Evolutionary conservation across 768 basidiomycete species (phyloP), one percentile per base, ranked within the genome.

Genomic region (Pleurotus cornucopiae): DNA sequence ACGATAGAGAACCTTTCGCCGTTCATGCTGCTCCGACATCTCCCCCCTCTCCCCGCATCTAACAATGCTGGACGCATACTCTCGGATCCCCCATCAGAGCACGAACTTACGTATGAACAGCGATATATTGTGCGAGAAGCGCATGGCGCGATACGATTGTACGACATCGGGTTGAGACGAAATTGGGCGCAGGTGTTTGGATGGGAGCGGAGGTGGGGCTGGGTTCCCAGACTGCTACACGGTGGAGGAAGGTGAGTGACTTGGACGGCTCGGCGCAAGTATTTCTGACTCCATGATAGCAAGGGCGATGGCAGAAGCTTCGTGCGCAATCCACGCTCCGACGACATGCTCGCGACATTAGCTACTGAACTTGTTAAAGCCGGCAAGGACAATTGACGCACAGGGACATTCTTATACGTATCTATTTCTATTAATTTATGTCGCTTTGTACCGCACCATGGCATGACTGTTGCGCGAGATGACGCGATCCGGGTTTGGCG

Each of bases 1-100:
- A 93, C 91, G 0, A 60, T 91, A 18, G 91, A 93, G 64, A 77
- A 83, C 55, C 76, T 91, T 39, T 83, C 89, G 0, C 89, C 89
- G 1, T 92, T 88, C 67, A 67, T 88, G 23, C 75, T 93, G 12
- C 75, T 94, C 49, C 82, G 86, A 54, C 71, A 89, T 62, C 73
- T 92, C 23, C 87, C 91, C 30, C 79, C 80, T 3, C 72, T 88
- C 9, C 85, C 84, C 34, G 68, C 30, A 6, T 60, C 57, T 4
- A 20, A 62, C 0, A 67, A 73, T 16, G 26, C 12, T n/a, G 73
- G 71, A 14, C 78, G 75, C 60, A 71, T 69, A 26, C 73, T 88
- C 25, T 88, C 89, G 0, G 75, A 86, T 59, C 88, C 88, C 12
- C 88, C 88, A 9, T 66, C 83, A 23, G 89, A 92, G 65, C 80